A percentile compares a stretch with the other conserved stretches of the same genome.
These are phyloP conservation scores for Pseudozyma sp. DNA, from an alignment of 1,284 basidiomycete genomes.

Conservation along the genomic window DNA sequence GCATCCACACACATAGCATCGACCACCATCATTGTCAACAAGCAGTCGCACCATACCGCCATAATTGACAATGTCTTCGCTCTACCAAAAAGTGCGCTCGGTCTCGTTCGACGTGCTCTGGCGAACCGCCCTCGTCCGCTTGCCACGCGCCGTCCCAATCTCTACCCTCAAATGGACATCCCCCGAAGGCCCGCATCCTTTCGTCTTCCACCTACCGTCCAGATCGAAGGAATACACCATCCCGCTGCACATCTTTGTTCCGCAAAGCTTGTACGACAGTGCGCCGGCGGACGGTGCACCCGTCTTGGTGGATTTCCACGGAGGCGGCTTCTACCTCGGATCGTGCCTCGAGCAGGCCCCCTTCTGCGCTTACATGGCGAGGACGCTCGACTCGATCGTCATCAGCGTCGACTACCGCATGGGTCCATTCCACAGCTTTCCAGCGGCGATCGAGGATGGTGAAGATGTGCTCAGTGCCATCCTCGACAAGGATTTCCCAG, in stretches of 20 bases:
- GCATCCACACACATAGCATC: neutral
- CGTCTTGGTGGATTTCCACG: constrained; percentile 57
- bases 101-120: constrained; percentile 44
- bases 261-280: constrained; percentile 23
- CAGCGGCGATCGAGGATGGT: constrained; percentile 54
- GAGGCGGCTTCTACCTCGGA: constrained; percentile 60
- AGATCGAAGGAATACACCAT: constrained; percentile 39
- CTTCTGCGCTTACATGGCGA: constrained; percentile 49
- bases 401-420: constrained; percentile 63
- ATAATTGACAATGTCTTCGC: constrained; percentile 21
- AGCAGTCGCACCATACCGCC: too few relatives aligned
- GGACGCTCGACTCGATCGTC: constrained; percentile 36
- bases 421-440: constrained; percentile 62
- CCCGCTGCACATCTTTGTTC: constrained; percentile 54
- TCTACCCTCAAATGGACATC: constrained; percentile 45
- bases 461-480: constrained; percentile 55
- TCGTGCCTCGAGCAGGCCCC: constrained; percentile 55
- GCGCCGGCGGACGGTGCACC: constrained; percentile 27
- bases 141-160: constrained; percentile 44
- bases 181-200: constrained; percentile 50
- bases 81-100: constrained; percentile 41
- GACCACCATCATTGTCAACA: constrained; percentile 4
- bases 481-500: constrained; percentile 32
- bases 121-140: constrained; percentile 44
- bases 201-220: constrained; percentile 49